Evolutionary conservation across 495 filamentous ascomycete genomes (phyloP).

Genomic region (Umbilicaria muhlenbergii): DNA sequence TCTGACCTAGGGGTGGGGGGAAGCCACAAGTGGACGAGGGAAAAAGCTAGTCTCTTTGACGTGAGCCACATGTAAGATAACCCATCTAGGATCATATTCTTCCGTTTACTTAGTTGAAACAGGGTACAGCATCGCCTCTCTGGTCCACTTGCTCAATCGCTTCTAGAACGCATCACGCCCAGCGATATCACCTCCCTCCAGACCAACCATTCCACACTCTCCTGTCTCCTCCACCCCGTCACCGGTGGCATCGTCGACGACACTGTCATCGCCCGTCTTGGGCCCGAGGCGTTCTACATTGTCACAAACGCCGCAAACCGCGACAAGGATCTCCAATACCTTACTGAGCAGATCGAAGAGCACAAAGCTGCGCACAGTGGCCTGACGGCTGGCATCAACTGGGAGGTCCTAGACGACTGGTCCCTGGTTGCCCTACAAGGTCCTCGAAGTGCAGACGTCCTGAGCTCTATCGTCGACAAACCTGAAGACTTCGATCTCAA

Average conservation of each 20-base stretch:
- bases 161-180: conserved; percentile 72
- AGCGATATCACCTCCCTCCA: conserved; percentile 40
- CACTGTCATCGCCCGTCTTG: conserved; percentile 66
- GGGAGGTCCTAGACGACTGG: conserved; percentile 50
- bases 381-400: conserved; percentile 36
- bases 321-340: conserved; percentile 68
- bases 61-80: conserved; percentile 39
- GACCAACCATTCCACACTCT: conserved; percentile 55
- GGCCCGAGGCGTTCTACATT: conserved; percentile 61
- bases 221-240: conserved; percentile 55
- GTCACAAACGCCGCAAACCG: conserved; percentile 93
- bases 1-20: conserved; percentile 52
- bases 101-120: not conserved
- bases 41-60: conserved; percentile 81
- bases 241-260: conserved; percentile 93
- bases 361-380: conserved; percentile 31
- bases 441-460: conserved; percentile 50
- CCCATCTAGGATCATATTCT: not conserved
- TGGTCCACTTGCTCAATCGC: conserved; percentile 59
- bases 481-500: conserved; percentile 39
- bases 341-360: conserved; percentile 43
- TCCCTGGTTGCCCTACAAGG: conserved; percentile 80
- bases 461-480: conserved; percentile 37
- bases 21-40: conserved; percentile 76
- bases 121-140: conserved; percentile 58